These are phyloP conservation scores for Bruguiera sexangula DNA, from an alignment of 345 rosid genomes.

Conservation along the genomic window DNA sequence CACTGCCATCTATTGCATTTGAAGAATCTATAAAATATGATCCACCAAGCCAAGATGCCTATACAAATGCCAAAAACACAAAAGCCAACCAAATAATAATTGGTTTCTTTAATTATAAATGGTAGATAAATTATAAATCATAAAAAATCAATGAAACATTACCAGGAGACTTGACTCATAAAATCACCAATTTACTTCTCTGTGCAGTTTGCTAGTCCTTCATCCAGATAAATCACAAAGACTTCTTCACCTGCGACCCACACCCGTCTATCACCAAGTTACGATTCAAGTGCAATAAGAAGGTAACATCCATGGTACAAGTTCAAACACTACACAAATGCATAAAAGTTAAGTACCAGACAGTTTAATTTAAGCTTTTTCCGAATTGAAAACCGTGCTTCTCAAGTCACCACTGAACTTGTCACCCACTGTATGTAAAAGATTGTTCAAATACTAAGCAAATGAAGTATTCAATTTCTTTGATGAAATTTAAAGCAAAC, in stretches of 20 bases:
- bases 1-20: slow-evolving; percentile 48
- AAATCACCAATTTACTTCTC: slow-evolving; percentile 60
- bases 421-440: slow-evolving; percentile 36
- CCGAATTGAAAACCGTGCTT: slow-evolving; percentile 41
- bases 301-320: neutral
- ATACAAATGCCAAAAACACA: slow-evolving; percentile 12
- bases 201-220: slow-evolving; percentile 35
- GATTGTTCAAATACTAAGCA: slow-evolving; percentile 13
- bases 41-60: slow-evolving; percentile 91
- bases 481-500: too few species aligned
- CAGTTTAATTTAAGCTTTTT: slow-evolving; percentile 55
- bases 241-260: slow-evolving; percentile 61
- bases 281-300: neutral
- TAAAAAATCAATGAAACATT: neutral
- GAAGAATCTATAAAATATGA: slow-evolving; percentile 52
- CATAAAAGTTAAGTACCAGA: slow-evolving; percentile 44
- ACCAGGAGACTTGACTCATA: slow-evolving; percentile 48
- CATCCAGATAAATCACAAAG: slow-evolving; percentile 54
- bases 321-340: neutral
- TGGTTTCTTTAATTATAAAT: neutral
- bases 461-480: neutral
- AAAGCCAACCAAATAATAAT: neutral
- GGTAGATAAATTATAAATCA: too few species aligned
- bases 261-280: slow-evolving; percentile 1
- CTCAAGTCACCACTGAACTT: slow-evolving; percentile 42